Evolutionary conservation across 495 filamentous ascomycete species (phyloP).

Genomic region (Lasiosphaeria miniovina): DNA sequence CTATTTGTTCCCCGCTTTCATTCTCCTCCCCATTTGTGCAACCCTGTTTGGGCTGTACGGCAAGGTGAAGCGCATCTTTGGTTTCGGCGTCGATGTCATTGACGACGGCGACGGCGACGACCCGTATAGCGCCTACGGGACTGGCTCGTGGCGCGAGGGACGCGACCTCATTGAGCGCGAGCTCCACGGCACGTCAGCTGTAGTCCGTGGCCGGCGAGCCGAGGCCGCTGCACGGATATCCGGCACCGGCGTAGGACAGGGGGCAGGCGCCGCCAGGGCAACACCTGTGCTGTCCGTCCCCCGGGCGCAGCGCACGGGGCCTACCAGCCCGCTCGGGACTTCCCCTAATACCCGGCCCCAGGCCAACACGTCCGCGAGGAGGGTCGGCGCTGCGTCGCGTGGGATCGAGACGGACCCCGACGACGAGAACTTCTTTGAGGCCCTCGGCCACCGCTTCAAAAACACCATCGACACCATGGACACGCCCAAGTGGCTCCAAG

Average conservation of each 20-base stretch:
- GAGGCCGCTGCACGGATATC: constrained; percentile 28
- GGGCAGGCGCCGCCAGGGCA: constrained; percentile 18
- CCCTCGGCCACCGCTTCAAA: constrained; percentile 76
- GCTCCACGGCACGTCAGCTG: constrained; percentile 56
- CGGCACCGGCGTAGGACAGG: constrained; percentile 14
- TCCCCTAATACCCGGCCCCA: constrained; percentile 36
- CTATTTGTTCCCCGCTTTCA: constrained; percentile 80
- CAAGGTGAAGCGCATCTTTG: constrained; percentile 68
- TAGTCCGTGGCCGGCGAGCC: constrained; percentile 32
- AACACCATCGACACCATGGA: constrained; percentile 90
- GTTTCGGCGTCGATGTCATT: constrained; percentile 72
- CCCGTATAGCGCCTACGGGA: constrained; percentile 61
- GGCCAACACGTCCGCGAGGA: constrained; percentile 33
- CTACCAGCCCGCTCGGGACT: constrained; percentile 41
- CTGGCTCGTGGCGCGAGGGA: constrained; percentile 89
- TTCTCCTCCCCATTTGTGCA: constrained; percentile 78
- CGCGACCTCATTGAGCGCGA: constrained; percentile 92
- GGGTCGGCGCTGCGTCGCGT: constrained; percentile 23
- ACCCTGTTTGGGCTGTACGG: constrained; percentile 86
- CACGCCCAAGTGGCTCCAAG: constrained; percentile 74
- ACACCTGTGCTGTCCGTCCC: constrained; percentile 41
- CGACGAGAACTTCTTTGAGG: constrained; percentile 77
- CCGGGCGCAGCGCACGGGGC: constrained; percentile 20
- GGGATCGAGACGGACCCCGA: constrained; percentile 50
- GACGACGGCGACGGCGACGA: constrained; percentile 72